Base-by-base conservation (phyloP, 1,139 yeast species). In the Yamadazyma sp. region DNA sequence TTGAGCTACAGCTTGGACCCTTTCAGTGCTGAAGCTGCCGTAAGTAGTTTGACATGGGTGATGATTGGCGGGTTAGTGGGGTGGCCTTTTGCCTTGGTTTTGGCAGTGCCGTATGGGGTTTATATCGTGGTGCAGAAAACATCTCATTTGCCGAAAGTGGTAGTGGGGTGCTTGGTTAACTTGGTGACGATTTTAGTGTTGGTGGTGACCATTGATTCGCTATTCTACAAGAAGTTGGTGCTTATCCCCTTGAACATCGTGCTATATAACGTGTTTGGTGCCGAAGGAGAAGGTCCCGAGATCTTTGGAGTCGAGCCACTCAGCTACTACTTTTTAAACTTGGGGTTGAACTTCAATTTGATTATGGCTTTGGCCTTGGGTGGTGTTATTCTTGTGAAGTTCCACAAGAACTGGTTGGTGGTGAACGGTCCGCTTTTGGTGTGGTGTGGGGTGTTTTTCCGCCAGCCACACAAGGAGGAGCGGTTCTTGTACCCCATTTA, bases 391-490 rank as follows among this genome's bases (percentile, higher is more conserved):
- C 25, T 62, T 1, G 52, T 48, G 2, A 34, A 20, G 13, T 14
- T n/a, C 6, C 39, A 44, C 18, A 52, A 49, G 23, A 45, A 37
- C 18, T 45, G 42, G 37, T 13, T 42, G 6, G 38, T 46, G 6
- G 27, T 53, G 4, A 56, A 48, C 43, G 49, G 50, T 11, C 76
- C 76, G 1, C 55, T 86, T 23, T 40, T 74, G 3, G 35, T 85
- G 0, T 90, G 97, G 97, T 56, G 75, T 18, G 62, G 59, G 0
- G 71, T 89, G 2, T 87, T 90, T 55, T 70, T 73, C 40, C 47
- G 62, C 6, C 97, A 89, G 52, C 94, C 96, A 2, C 97, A 90
- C 57, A 92, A 92, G 57, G 97, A 90, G 57, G 97, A 90, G 57
- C 70, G 97, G 43, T 92, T 90, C 56, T 61, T 90, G 51, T 92